Conservation (phyloP, 169 alveolate species). For the Sarcocystis neurona region DNA sequence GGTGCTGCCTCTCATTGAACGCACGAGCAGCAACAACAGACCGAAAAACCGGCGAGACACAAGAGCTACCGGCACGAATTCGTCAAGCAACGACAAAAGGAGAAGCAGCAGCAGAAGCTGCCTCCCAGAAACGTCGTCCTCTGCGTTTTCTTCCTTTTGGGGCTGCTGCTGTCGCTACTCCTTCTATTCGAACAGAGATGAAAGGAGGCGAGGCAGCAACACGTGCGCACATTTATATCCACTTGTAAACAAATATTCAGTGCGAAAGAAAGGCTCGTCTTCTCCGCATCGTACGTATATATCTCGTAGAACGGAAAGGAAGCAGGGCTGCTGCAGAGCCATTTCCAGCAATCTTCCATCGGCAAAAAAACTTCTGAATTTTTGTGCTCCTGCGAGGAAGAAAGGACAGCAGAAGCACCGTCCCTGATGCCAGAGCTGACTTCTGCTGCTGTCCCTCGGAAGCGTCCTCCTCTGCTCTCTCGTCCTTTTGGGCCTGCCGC, state of each 20-base stretch:
- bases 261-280: not conserved
- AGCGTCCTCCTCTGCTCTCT: not conserved
- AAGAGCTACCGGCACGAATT: too few species aligned
- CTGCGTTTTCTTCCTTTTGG: not conserved
- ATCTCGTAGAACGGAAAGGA: slow-evolving; percentile 35
- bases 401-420: not conserved
- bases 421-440: not conserved
- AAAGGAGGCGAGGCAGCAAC: not conserved
- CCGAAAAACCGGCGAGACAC: too few species aligned
- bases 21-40: too few species aligned
- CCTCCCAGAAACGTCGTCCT: not conserved
- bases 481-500: not conserved
- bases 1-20: too few species aligned
- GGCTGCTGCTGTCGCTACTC: not conserved
- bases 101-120: not conserved
- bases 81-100: too few species aligned
- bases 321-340: slow-evolving; percentile 18
- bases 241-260: not conserved
- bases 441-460: not conserved
- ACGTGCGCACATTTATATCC: not conserved
- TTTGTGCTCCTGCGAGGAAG: not conserved
- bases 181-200: not conserved
- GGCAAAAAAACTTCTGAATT: too few species aligned
- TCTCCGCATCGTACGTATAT: not conserved
- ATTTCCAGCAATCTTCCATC: not conserved